Evolutionary conservation across 225 moss, liverwort and hornwort genomes (phyloP).

Genomic region (Bryum argenteum): DNA sequence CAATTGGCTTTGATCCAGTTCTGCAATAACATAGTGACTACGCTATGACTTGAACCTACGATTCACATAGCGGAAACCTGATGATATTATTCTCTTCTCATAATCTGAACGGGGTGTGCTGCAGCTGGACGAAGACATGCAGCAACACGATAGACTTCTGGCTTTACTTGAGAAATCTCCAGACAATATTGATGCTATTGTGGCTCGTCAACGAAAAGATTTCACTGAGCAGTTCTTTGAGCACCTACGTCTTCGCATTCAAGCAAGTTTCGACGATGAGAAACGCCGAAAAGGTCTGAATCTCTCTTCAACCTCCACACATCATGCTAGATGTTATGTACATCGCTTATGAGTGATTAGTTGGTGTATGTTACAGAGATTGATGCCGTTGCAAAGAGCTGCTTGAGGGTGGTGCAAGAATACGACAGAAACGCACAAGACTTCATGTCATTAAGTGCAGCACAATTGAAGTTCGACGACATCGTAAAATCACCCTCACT

Average conservation of each 20-base stretch:
- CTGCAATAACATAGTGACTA: too few relatives aligned
- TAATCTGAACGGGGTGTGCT: slow-evolving; percentile 19
- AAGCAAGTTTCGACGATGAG: slow-evolving; percentile 47
- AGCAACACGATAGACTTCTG: slow-evolving; percentile 46
- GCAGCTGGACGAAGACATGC: slow-evolving; percentile 60
- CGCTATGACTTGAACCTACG: too few relatives aligned
- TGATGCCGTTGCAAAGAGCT: slow-evolving; percentile 34
- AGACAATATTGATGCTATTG: slow-evolving; percentile 29
- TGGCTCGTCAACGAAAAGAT: slow-evolving; percentile 47
- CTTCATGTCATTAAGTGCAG: slow-evolving; percentile 44
- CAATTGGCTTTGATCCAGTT: too few relatives aligned
- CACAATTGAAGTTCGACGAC: slow-evolving; percentile 52
- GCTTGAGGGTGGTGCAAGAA: slow-evolving; percentile 39
- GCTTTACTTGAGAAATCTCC: slow-evolving; percentile 38
- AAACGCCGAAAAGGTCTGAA: slow-evolving; percentile 42
- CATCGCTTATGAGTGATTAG: too few relatives aligned
- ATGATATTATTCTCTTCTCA: too few relatives aligned
- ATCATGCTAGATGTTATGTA: not conserved
- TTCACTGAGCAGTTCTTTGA: slow-evolving; percentile 53
- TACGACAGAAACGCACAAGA: slow-evolving; percentile 45
- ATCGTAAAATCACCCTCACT: slow-evolving; percentile 50
- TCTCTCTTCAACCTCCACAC: not conserved
- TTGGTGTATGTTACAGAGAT: slow-evolving; percentile 32
- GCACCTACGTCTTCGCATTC: slow-evolving; percentile 46
- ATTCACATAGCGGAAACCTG: too few relatives aligned